Conservation (phyloP, 768 basidiomycete genomes). For the Leccinum subgranulosum region DNA sequence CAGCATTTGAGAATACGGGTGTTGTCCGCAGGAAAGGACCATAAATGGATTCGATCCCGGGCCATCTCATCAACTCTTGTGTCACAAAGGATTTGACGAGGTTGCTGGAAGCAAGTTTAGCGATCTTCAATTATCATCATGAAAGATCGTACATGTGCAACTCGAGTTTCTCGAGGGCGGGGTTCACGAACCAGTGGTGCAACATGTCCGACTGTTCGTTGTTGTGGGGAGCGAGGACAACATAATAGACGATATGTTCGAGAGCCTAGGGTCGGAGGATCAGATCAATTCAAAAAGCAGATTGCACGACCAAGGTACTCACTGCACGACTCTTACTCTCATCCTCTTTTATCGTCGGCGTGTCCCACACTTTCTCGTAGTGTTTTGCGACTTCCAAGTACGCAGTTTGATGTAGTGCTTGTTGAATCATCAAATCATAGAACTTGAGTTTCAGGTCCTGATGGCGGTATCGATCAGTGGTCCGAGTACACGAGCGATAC, state of each 20-base stretch:
- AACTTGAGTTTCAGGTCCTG: conserved; percentile 95
- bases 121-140: not conserved
- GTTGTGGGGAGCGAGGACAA: conserved; percentile 89
- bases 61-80: conserved; percentile 94
- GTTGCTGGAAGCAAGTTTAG: conserved; percentile 52
- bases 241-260: conserved; percentile 92
- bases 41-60: conserved; percentile 85
- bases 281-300: not conserved
- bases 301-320: conserved; percentile 23
- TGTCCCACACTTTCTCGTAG: conserved; percentile 97
- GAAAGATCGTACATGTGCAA: conserved; percentile 69
- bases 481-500: not conserved
- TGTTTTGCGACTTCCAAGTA: conserved; percentile 95
- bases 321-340: conserved; percentile 68
- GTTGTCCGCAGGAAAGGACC: conserved; percentile 80
- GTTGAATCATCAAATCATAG: conserved; percentile 95
- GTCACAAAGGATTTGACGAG: conserved; percentile 93
- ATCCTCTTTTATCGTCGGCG: conserved; percentile 89
- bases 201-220: conserved; percentile 99
- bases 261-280: conserved; percentile 56
- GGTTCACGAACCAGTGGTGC: conserved; percentile 77
- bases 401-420: conserved; percentile 76
- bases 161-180: conserved; percentile 76
- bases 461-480: not conserved
- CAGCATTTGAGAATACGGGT: conserved; percentile 71